phyloP scores from a whole-genome alignment of 192 early-diverging fungal genomes.

The Funneliformis mosseae region DNA sequence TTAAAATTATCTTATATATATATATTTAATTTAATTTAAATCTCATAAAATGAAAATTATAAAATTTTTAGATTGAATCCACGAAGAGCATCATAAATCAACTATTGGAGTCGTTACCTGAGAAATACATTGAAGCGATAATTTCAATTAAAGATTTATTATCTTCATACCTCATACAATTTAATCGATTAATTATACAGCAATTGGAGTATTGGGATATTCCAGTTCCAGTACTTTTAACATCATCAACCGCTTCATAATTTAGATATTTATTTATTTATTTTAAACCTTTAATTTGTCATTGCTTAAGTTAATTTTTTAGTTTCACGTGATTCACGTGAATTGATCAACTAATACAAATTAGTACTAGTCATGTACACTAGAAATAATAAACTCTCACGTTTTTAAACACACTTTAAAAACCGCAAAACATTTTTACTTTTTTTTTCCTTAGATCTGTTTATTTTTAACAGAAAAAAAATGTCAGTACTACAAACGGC shows the following conservation, averaged over 20 bases:
- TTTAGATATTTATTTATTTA: background rate
- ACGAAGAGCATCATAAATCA: background rate
- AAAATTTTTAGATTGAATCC: background rate
- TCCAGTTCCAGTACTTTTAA: background rate
- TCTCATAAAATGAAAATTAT: background rate
- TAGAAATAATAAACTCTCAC: background rate
- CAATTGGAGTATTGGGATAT: background rate
- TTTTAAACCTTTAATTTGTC: too few species aligned
- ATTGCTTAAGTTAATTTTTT: background rate
- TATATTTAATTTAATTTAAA: background rate
- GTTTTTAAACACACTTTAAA: background rate
- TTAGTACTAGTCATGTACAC: background rate
- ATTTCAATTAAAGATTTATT: background rate
- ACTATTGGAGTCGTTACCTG: background rate
- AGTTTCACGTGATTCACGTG: background rate
- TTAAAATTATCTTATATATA: background rate
- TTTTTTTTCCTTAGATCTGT: background rate
- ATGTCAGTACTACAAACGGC: conserved; percentile 34
- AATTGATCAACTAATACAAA: background rate
- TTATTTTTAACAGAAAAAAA: background rate
- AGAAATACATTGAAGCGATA: background rate
- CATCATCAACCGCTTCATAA: background rate
- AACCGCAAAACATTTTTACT: background rate
- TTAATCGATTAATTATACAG: background rate
- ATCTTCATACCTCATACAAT: background rate